phyloP scores from a whole-genome alignment of 1,139 yeast genomes.

The Diutina neorugosa region DNA sequence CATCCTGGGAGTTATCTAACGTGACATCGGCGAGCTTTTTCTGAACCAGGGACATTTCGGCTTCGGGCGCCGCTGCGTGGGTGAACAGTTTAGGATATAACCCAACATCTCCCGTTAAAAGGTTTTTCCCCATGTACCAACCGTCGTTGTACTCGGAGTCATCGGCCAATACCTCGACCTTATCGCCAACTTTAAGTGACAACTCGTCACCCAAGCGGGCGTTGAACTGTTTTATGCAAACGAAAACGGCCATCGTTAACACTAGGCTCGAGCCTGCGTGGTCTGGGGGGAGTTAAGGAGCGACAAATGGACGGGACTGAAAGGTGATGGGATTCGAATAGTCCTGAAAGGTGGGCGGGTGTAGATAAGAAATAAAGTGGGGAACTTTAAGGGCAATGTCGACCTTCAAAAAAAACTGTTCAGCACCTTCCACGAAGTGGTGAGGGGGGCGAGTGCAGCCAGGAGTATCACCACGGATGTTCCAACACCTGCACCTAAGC shows the following conservation, averaged over 20 bases:
- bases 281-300: neutral
- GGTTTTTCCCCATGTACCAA: conserved; percentile 88
- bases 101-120: conserved; percentile 63
- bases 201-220: conserved; percentile 88
- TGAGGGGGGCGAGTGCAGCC: neutral
- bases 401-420: neutral
- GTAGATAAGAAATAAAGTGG: neutral
- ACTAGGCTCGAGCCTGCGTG: neutral
- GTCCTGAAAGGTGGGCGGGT: neutral
- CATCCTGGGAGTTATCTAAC: neutral
- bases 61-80: conserved; percentile 18
- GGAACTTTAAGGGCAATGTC: neutral
- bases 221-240: conserved; percentile 59
- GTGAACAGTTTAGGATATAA: conserved; percentile 84
- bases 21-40: neutral
- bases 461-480: neutral
- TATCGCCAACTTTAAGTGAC: conserved; percentile 69
- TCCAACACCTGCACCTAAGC: neutral
- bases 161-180: conserved; percentile 78
- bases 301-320: neutral
- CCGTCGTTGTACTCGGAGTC: conserved; percentile 93
- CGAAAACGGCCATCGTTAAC: neutral
- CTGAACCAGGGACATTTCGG: neutral
- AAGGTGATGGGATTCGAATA: neutral
- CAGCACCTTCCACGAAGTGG: neutral